phyloP scores from a whole-genome alignment of 208 protist genomes.

The Crithidia bombi region DNA sequence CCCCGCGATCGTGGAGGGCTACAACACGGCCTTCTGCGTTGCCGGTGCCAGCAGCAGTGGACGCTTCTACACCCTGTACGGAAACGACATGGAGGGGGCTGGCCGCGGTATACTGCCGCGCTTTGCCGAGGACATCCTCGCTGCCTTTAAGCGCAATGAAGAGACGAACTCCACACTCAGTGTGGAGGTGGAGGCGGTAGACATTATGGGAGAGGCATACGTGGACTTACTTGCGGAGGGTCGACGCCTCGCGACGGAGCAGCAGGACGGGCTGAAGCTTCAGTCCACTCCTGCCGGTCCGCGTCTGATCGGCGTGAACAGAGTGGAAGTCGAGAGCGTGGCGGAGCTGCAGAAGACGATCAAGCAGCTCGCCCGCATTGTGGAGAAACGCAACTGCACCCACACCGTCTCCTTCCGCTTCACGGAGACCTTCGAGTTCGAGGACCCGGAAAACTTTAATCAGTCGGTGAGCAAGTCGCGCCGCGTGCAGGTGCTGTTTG shows the following conservation, averaged over 20 bases:
- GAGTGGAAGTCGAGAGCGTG: slow-evolving; percentile 38
- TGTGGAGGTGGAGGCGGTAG: slow-evolving; percentile 73
- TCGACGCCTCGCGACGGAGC: slow-evolving; percentile 3
- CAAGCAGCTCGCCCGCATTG: slow-evolving; percentile 51
- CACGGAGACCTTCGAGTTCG: slow-evolving; percentile 86
- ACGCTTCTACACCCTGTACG: slow-evolving; percentile 80
- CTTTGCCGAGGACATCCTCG: slow-evolving; percentile 79
- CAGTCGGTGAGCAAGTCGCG: slow-evolving; percentile 79
- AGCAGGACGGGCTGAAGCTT: slow-evolving; percentile 54
- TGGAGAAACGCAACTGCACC: slow-evolving; percentile 68
- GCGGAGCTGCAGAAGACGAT: slow-evolving; percentile 47
- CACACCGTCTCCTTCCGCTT: slow-evolving; percentile 80
- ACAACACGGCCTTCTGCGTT: slow-evolving; percentile 80
- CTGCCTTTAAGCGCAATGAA: slow-evolving; percentile 61
- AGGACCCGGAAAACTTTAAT: slow-evolving; percentile 70
- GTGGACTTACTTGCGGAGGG: slow-evolving; percentile 63
- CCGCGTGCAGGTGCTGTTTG: slow-evolving; percentile 76
- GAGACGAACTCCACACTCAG: slow-evolving; percentile 61
- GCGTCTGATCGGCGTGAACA: slow-evolving; percentile 61
- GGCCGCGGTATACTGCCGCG: slow-evolving; percentile 74
- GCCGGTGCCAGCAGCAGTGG: slow-evolving; percentile 65
- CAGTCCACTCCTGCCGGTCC: slow-evolving; percentile 43
- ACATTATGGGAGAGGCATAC: slow-evolving; percentile 74
- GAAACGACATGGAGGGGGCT: slow-evolving; percentile 48
- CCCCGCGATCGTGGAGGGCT: slow-evolving; percentile 70